Conservation (phyloP, 148 eudicot genomes). For the Linanthus parryae region DNA sequence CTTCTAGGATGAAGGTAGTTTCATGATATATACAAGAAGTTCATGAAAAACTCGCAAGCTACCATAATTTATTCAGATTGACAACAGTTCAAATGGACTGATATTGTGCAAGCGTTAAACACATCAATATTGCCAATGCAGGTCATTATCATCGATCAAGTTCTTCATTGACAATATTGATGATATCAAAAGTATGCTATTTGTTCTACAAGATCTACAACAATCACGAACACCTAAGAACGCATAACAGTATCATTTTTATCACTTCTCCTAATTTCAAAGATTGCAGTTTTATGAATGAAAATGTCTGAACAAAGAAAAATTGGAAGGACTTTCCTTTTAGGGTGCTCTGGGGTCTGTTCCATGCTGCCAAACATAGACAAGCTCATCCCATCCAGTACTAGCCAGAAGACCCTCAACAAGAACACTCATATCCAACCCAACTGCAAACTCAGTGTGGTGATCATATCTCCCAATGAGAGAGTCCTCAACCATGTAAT, state of each 20-base stretch:
- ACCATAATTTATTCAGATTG: no score
- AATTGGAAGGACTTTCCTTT: conserved; percentile 7
- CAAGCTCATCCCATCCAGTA: conserved; percentile 98
- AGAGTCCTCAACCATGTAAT: conserved; percentile 86
- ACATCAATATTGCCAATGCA: no score
- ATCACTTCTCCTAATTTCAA: not conserved
- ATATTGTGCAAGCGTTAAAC: no score
- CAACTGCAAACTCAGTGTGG: conserved; percentile 93
- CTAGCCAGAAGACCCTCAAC: conserved; percentile 93
- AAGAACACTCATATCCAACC: conserved; percentile 96
- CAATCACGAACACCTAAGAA: not conserved
- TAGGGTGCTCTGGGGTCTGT: conserved; percentile 81
- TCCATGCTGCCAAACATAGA: conserved; percentile 92
- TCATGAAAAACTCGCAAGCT: no score
- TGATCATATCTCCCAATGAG: conserved; percentile 86
- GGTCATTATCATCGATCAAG: conserved; percentile 6
- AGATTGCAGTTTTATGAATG: not conserved
- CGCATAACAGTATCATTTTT: not conserved
- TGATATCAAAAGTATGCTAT: conserved; percentile 2
- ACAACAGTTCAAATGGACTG: no score
- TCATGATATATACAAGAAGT: no score
- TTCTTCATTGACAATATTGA: not conserved
- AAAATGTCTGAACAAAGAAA: not conserved
- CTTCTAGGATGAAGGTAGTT: no score
- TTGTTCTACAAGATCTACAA: conserved; percentile 3